Evolutionary conservation across 2,329 filamentous ascomycete species (phyloP), one percentile per base, ranked within the genome.

Genomic region (Colletotrichum higginsianum): DNA sequence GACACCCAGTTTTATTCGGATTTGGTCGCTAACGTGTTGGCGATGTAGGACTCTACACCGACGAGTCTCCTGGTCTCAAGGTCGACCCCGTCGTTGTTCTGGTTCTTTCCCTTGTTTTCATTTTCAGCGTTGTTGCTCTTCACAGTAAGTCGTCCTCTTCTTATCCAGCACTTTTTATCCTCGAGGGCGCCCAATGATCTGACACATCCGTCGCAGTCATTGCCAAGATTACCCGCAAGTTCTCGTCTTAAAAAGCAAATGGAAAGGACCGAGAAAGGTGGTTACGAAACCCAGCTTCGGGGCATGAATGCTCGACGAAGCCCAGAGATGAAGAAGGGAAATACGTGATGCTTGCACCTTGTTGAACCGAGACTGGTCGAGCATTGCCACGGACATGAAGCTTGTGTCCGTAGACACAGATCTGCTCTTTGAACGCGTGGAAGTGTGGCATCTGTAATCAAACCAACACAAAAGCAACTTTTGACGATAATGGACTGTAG

Each of bases 41-140:
- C 35, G 13, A 40, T 73, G 53, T 73, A 95, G 93, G 91, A 84
- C 92, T 99, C 55, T 99, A 99, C 91, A 99, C 96, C 70, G 96
- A 99, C 82, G 96, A 99, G 87, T 97, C 94, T 75, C 96, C 96
- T 71, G 96, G 96, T 74, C 88, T 99, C 79, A 98, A 98, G 88
- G 96, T 99, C 75, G 96, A 99, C 83, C 96, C 96, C 26, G 96
- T 99, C 72, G 95, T 99, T 76, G 96, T 99, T 75, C 89, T 99
- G 80, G 96, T 98, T 77, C 89, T 99, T 78, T 97, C 94, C 80
- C 90, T 99, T 78, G 96, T 97, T 74, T 99, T 99, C 85, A 99
- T 99, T 84, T 98, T 99, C 87, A 96, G 93, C 80, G 96, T 99
- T 80, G 96, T 99, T 80, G 95, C 95, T 77, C 89, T 99, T 81